Conservation (phyloP, 2,329 filamentous ascomycete genomes). For the Scleromitrula shiraiana region DNA sequence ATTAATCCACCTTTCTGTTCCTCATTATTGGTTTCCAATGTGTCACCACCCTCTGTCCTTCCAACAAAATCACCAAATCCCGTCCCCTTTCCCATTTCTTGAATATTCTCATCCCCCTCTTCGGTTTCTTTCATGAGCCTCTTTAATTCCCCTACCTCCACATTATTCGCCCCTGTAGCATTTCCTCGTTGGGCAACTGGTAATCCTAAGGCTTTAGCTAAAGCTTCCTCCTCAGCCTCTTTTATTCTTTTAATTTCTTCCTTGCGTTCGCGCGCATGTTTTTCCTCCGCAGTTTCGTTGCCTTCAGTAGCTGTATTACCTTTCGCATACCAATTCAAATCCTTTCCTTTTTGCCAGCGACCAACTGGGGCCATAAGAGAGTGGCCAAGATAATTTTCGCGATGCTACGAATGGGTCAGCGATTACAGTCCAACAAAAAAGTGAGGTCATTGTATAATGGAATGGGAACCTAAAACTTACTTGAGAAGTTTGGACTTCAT, state of each 20-base stretch:
- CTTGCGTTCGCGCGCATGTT: constrained; percentile 52
- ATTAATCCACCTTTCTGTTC: constrained; percentile 18
- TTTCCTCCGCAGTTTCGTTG: constrained; percentile 51
- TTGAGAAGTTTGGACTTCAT: constrained; percentile 79
- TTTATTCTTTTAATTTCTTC: constrained; percentile 79
- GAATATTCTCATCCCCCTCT: constrained; percentile 31
- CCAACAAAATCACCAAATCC: constrained; percentile 29
- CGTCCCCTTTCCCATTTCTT: constrained; percentile 23
- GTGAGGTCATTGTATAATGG: not conserved
- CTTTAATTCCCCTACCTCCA: constrained; percentile 56
- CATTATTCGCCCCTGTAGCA: constrained; percentile 55
- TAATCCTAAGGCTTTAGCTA: constrained; percentile 73
- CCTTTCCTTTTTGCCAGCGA: constrained; percentile 60
- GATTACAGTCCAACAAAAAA: not conserved
- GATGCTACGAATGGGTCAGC: constrained; percentile 44
- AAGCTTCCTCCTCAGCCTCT: constrained; percentile 86
- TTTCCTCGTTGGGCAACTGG: constrained; percentile 52
- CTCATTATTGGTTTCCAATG: constrained; percentile 6
- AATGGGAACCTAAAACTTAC: not conserved
- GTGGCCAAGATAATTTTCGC: constrained; percentile 76
- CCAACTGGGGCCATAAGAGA: constrained; percentile 68
- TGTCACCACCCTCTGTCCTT: constrained; percentile 17
- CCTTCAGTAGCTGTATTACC: constrained; percentile 43
- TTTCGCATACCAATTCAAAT: constrained; percentile 58
- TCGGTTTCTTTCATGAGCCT: constrained; percentile 42